phyloP scores from a whole-genome alignment of 208 protist genomes.

The Tritrichomonas musculus region DNA sequence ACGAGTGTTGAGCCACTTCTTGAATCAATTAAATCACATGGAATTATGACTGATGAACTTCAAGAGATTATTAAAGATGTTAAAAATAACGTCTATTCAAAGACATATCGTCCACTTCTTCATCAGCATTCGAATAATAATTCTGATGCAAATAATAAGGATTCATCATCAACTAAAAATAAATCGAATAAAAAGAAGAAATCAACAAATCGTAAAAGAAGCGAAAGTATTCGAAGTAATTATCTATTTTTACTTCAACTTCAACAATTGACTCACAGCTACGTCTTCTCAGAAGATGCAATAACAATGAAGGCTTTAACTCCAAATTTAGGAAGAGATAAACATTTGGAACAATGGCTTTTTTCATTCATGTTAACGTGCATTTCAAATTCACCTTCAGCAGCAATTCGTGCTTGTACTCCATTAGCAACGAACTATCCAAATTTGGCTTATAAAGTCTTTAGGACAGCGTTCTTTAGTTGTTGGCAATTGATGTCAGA shows the following conservation, averaged over 20 bases:
- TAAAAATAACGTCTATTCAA: too few species aligned
- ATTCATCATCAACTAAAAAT: too few species aligned
- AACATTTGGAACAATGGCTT: neutral
- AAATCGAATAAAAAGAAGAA: neutral
- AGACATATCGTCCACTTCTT: neutral
- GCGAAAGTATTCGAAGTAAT: neutral
- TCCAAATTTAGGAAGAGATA: neutral
- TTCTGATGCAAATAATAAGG: too few species aligned
- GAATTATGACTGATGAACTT: neutral
- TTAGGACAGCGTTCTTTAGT: neutral
- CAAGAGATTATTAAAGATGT: neutral
- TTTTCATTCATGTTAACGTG: neutral
- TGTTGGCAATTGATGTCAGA: neutral
- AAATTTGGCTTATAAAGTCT: neutral
- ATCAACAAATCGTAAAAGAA: neutral
- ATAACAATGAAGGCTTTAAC: neutral
- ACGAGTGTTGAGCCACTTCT: neutral
- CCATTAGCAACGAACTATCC: neutral
- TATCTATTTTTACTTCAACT: too few species aligned
- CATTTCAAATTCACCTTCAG: neutral
- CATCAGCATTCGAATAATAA: too few species aligned
- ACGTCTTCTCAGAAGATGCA: neutral
- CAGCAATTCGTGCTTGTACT: neutral
- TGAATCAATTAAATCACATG: neutral
- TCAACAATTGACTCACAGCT: neutral